Evolutionary conservation across 1,139 yeast genomes (phyloP), one percentile per base, ranked within the genome.

Genomic region (Suhomyces coccinellae): DNA sequence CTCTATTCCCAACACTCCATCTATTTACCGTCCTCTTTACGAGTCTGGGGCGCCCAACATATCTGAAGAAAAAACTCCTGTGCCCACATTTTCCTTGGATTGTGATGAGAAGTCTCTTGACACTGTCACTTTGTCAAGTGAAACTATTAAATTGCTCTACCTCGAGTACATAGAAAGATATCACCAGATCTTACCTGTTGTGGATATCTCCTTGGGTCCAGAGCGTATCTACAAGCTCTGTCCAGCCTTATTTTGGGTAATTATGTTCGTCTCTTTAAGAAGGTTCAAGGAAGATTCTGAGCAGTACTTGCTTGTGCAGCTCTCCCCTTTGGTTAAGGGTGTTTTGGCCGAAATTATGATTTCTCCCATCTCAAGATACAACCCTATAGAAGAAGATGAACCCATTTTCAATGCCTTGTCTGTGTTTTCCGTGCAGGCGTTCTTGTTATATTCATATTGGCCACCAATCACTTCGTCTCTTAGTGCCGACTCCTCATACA

Each of bases 401-500:
- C 95, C 96, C 1, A 79, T 87, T 11, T 72, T 87, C 57, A 91
- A 91, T 57, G 95, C 89, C 1, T 87, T 96, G 12, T 86, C 96
- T n/a, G 97, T 91, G 0, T 91, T 85, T 59, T 87, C 96, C 0
- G 97, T 91, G 1, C 99, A 93, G 62, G 97, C 97, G 0, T 85
- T 91, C 52, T 67, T 93, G 29, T 71, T 93, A 6, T 89, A 87
- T 62, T 85, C 97, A 1, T 83, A 85, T 63, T 93, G 98, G 98
- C 98, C 98, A 0, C 96, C 97, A 2, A 76, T 91, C 39, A 88
- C 97, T 0, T 89, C 97, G 0, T 88, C 97, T 0, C 74, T 93
- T 40, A 87, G 95, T 64, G 97, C 98, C 0, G 98, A 93, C 59
- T 86, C 96, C 4, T 86, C 96, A 4, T 93, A 97, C 95, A 88